Conservation (phyloP, 495 filamentous ascomycete genomes). For the Hypoxylon lienhwacheense region DNA sequence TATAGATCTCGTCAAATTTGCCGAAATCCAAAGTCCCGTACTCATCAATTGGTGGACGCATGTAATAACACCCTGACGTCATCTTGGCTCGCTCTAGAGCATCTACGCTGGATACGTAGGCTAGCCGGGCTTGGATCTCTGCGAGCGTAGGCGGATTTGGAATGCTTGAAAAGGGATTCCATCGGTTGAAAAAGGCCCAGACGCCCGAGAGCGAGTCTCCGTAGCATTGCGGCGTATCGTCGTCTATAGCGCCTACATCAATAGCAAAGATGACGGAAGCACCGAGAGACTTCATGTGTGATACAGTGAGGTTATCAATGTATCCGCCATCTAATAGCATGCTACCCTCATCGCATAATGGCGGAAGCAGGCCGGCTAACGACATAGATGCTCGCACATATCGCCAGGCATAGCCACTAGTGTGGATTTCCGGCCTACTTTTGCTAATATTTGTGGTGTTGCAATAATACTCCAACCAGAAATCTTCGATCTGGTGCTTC, state of each 20-base stretch:
- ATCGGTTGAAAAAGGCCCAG: slow-evolving; percentile 91
- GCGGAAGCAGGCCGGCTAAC: slow-evolving; percentile 86
- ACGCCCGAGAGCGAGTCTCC: slow-evolving; percentile 94
- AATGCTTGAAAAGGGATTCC: slow-evolving; percentile 87
- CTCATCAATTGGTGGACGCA: slow-evolving; percentile 90
- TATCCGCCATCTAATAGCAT: slow-evolving; percentile 97
- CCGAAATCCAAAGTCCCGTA: slow-evolving; percentile 95
- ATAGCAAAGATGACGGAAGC: slow-evolving; percentile 93
- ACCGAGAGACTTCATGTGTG: slow-evolving; percentile 93
- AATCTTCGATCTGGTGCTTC: slow-evolving; percentile 95
- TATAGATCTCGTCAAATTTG: slow-evolving; percentile 96
- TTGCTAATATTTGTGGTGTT: slow-evolving; percentile 98
- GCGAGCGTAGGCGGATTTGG: slow-evolving; percentile 93
- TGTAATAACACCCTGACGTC: slow-evolving; percentile 85
- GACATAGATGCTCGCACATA: slow-evolving; percentile 97
- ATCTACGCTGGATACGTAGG: slow-evolving; percentile 91
- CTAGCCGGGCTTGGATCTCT: slow-evolving; percentile 92
- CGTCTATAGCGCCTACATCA: slow-evolving; percentile 89
- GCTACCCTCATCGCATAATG: slow-evolving; percentile 92
- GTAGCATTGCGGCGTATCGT: slow-evolving; percentile 85
- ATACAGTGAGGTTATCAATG: slow-evolving; percentile 94
- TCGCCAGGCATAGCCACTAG: slow-evolving; percentile 92
- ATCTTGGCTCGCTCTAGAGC: slow-evolving; percentile 91
- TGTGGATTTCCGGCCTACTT: slow-evolving; percentile 85
- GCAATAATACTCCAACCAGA: slow-evolving; percentile 98